Conservation (phyloP, 352 stramenopile species). For the Pythium phragmiticola region DNA sequence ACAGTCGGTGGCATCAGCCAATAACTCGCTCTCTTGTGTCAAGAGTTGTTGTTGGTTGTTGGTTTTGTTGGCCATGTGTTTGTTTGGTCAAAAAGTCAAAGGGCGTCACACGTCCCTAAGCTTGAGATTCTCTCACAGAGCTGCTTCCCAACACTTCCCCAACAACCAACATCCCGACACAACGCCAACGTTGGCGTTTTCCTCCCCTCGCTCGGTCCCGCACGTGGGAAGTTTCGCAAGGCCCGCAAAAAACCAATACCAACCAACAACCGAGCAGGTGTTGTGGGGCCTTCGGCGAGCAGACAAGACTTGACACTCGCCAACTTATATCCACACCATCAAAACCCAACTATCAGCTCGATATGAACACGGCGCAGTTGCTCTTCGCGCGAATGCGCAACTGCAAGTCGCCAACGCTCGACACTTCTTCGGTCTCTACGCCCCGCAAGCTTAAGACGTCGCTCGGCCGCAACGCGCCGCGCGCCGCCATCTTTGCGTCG, state of each 20-base stretch:
- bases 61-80: conserved; percentile 1
- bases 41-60: neutral
- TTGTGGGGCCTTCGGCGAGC: neutral
- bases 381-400: conserved; percentile 73
- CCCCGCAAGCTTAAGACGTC: conserved; percentile 21
- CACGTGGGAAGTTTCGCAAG: conserved; percentile 9
- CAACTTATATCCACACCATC: neutral
- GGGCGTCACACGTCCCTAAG: conserved; percentile 4
- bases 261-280: neutral
- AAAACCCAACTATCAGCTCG: neutral
- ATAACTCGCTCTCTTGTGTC: conserved; percentile 2
- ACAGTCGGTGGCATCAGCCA: conserved; percentile 18
- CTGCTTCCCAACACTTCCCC: conserved; percentile 2
- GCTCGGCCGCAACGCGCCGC: conserved; percentile 6
- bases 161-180: neutral
- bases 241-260: conserved; percentile 6
- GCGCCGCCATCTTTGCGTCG: conserved; percentile 62
- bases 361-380: conserved; percentile 66
- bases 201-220: conserved; percentile 4
- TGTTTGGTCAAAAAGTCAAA: conserved; percentile 5
- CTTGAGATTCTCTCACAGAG: neutral
- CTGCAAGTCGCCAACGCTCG: conserved; percentile 54
- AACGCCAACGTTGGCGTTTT: conserved; percentile 15
- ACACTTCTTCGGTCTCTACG: conserved; percentile 22
- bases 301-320: neutral